Evolutionary conservation across 2,329 filamentous ascomycete genomes (phyloP).

Genomic region (Exophiala sp.): DNA sequence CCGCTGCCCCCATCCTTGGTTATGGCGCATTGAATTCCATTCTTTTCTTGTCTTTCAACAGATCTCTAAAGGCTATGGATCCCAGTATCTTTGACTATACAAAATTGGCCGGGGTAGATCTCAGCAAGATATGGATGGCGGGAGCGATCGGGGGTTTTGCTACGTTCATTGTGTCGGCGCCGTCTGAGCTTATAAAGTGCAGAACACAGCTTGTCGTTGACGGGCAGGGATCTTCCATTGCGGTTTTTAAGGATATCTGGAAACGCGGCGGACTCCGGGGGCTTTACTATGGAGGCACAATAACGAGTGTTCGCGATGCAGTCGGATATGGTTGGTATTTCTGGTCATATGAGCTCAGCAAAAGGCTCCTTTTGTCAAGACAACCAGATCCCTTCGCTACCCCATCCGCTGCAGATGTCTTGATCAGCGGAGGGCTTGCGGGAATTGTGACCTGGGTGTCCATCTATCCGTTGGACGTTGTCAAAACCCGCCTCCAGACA

Average conservation of each 20-base stretch:
- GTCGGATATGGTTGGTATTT: conserved; percentile 99
- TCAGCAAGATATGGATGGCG: conserved; percentile 68
- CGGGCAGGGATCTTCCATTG: conserved; percentile 53
- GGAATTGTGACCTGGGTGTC: conserved; percentile 84
- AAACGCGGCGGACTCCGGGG: conserved; percentile 57
- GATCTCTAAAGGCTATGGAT: conserved; percentile 60
- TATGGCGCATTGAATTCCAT: conserved; percentile 89
- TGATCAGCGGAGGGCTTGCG: conserved; percentile 80
- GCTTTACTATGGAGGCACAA: conserved; percentile 70
- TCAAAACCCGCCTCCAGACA: conserved; percentile 88
- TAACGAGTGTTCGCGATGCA: conserved; percentile 77
- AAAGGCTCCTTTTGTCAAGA: conserved; percentile 49
- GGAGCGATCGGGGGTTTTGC: conserved; percentile 77
- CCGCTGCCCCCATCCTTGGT: conserved; percentile 77
- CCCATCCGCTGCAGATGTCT: conserved; percentile 53
- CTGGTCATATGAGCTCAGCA: conserved; percentile 79
- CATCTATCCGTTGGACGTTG: conserved; percentile 83
- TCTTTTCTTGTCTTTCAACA: conserved; percentile 86
- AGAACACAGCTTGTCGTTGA: conserved; percentile 63
- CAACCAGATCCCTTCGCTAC: conserved; percentile 29
- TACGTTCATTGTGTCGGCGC: conserved; percentile 78
- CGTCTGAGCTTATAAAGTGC: conserved; percentile 88
- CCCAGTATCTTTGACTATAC: conserved; percentile 41
- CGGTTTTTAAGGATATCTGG: conserved; percentile 58
- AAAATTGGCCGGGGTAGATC: conserved; percentile 42